These are phyloP conservation scores for Stagonosporopsis chrysanthemi DNA, from an alignment of 2,329 filamentous ascomycete species.

Conservation along the genomic window DNA sequence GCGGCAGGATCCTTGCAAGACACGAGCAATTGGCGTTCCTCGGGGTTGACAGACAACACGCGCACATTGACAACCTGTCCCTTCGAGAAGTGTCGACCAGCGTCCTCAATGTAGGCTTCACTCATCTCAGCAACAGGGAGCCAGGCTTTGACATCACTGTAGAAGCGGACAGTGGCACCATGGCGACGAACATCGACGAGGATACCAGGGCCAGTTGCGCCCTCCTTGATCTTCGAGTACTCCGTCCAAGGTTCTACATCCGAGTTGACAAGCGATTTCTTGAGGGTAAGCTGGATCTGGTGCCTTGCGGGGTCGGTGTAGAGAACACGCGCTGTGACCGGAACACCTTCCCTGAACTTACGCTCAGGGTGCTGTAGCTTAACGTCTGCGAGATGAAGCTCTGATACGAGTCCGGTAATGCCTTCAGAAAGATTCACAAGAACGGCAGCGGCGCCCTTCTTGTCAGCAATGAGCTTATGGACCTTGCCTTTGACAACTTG, in stretches of 20 bases:
- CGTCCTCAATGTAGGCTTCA: slow-evolving; percentile 91
- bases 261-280: slow-evolving; percentile 93
- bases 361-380: slow-evolving; percentile 91
- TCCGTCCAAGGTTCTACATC: slow-evolving; percentile 80
- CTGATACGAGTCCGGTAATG: slow-evolving; percentile 86
- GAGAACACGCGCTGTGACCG: slow-evolving; percentile 84
- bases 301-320: slow-evolving; percentile 78
- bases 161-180: slow-evolving; percentile 93
- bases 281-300: slow-evolving; percentile 85
- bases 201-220: slow-evolving; percentile 83
- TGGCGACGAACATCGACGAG: slow-evolving; percentile 80
- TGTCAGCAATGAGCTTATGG: slow-evolving; percentile 81
- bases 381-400: slow-evolving; percentile 87
- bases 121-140: slow-evolving; percentile 97
- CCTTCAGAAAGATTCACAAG: slow-evolving; percentile 85
- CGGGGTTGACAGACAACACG: slow-evolving; percentile 79
- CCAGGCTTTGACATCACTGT: slow-evolving; percentile 82
- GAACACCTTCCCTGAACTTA: slow-evolving; percentile 88
- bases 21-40: slow-evolving; percentile 76
- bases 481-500: slow-evolving; percentile 82
- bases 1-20: slow-evolving; percentile 90
- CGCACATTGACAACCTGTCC: slow-evolving; percentile 94
- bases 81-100: slow-evolving; percentile 83
- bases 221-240: slow-evolving; percentile 76
- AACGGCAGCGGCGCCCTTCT: slow-evolving; percentile 79